These are phyloP conservation scores for Epithele typhae DNA, from an alignment of 768 basidiomycete species.

Conservation along the genomic window DNA sequence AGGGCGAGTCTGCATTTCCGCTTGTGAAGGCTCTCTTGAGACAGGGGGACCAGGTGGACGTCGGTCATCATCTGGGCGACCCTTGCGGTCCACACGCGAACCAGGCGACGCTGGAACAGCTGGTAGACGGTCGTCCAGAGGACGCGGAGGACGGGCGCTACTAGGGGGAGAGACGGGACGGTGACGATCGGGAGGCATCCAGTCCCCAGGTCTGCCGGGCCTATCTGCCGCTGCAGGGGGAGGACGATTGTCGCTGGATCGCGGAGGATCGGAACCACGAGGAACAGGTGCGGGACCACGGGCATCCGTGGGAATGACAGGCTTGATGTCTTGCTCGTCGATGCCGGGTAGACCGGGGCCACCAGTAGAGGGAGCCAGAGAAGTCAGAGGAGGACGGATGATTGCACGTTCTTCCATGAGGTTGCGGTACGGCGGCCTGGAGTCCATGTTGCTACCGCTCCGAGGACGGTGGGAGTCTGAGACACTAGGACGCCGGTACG, in stretches of 20 bases:
- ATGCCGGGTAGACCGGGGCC: neutral
- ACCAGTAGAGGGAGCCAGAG: neutral
- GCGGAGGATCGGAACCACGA: constrained; percentile 8
- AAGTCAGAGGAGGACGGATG: constrained; percentile 8
- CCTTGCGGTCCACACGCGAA: constrained; percentile 1
- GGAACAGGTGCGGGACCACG: neutral
- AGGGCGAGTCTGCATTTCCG: constrained; percentile 6
- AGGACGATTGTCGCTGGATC: neutral
- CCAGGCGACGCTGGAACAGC: constrained; percentile 3
- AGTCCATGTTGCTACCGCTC: constrained; percentile 23
- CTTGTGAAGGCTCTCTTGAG: constrained; percentile 1
- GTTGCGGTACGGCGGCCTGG: constrained; percentile 10
- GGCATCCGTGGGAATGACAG: constrained; percentile 2
- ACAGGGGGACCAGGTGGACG: constrained; percentile 8
- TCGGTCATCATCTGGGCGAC: constrained; percentile 7
- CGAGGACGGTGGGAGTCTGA: constrained; percentile 25
- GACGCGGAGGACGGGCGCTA: neutral
- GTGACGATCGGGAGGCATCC: constrained; percentile 18
- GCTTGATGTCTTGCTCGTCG: neutral
- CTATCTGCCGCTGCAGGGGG: constrained; percentile 8
- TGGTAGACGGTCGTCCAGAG: constrained; percentile 17
- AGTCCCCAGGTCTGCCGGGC: constrained; percentile 11
- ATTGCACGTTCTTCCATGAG: constrained; percentile 18
- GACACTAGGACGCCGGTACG: constrained; percentile 40
- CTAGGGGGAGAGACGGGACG: constrained; percentile 8